phyloP scores from a whole-genome alignment of 257 asterid genomes.

The Salvia rosmarinus region DNA sequence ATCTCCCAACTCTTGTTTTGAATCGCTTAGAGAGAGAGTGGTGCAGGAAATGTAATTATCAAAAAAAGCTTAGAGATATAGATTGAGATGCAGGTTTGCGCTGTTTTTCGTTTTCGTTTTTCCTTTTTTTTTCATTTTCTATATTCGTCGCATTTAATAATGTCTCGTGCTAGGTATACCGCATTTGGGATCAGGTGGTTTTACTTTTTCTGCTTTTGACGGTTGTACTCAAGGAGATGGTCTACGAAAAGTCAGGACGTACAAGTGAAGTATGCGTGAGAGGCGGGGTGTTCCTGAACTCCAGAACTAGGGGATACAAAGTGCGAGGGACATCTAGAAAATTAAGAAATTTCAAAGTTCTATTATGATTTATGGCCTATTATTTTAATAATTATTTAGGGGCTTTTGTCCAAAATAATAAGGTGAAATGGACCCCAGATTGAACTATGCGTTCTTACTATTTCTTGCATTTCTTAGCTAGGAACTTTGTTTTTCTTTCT shows the following conservation, averaged over 20 bases:
- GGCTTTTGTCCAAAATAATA: constrained; percentile 11
- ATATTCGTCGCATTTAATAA: background rate
- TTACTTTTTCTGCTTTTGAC: background rate
- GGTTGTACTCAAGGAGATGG: constrained; percentile 20
- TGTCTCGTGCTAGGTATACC: constrained; percentile 41
- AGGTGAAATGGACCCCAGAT: background rate
- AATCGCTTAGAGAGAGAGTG: constrained; percentile 26
- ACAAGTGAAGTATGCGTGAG: constrained; percentile 30
- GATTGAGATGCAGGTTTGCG: constrained; percentile 42
- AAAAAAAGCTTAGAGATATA: constrained; percentile 31
- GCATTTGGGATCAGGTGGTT: constrained; percentile 4
- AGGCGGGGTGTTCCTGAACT: background rate
- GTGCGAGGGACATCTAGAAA: constrained; percentile 25
- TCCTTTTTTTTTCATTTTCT: background rate
- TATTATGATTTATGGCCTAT: constrained; percentile 12
- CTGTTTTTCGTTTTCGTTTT: constrained; percentile 16
- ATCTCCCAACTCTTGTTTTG: constrained; percentile 24
- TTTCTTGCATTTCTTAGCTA: background rate
- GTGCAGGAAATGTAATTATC: constrained; percentile 7
- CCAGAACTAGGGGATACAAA: constrained; percentile 29
- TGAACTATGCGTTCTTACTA: background rate
- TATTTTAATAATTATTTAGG: background rate
- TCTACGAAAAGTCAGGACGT: constrained; percentile 23
- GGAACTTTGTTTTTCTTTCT: background rate
- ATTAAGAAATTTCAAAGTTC: background rate